Evolutionary conservation across 106 monocot species (phyloP), one percentile per base, ranked within the genome.

Genomic region (Hemerocallis citrina): DNA sequence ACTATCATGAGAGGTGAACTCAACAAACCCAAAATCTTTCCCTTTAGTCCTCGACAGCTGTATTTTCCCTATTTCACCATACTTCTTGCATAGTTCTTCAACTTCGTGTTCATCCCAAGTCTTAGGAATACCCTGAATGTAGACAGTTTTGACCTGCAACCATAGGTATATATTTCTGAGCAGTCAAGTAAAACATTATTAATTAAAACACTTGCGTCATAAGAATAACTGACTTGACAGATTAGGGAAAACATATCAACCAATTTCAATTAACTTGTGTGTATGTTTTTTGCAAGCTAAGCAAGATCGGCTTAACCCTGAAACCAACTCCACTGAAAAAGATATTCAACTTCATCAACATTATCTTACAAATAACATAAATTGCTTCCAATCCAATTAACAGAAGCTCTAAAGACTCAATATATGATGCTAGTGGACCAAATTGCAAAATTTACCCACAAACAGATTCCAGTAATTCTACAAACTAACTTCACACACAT

Each of bases 1-100:
- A 69, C 71, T 75, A 52, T 89, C 80, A 20, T 59, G 70, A 34
- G 77, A 80, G 30, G 59, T 41, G 52, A 81, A 89, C 48, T 72
- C 84, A 75, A 84, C 71, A 71, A 89, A 89, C 13, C 84, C 80
- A 72, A 77, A 75, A 75, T 68, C 71, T 58, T 80, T 80, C 33
- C 61, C 80, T 70, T 71, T 84, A 57, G 58, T 68, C 32, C 61
- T 52, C 34, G 72, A 62, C 7, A 89, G 66, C 45, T 66, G 32
- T 49, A 83, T 69, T 58, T 65, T 77, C 47, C 77, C 77, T 55
- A 80, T 73, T 60, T 65, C 55, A 45, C 80, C 85, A 65, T 74
- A 81, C 54, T 68, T 55, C 31, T 77, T 52, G 43, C 74, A 84
- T 13, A 77, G 25, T 50, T 77, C 74, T 71, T 75, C 74, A 24